phyloP scores from a whole-genome alignment of 768 basidiomycete species.

The Auricularia auricula-judae region DNA sequence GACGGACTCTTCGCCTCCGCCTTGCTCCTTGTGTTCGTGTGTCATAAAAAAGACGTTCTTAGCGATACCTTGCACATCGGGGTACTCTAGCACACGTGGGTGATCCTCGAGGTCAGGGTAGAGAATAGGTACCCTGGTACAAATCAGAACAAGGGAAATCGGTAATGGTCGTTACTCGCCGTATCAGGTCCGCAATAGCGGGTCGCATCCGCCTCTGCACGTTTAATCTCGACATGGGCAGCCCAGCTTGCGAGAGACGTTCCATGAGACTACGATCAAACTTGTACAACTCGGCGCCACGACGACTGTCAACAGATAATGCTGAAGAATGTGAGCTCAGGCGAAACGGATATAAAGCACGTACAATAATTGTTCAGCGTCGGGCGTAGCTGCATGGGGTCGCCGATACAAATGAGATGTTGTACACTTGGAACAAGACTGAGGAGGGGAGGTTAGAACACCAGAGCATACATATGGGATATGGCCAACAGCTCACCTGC shows the following conservation, averaged over 20 bases:
- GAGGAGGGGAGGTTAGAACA: background rate
- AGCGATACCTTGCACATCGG: slow-evolving; percentile 46
- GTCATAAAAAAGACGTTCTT: slow-evolving; percentile 60
- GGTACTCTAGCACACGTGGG: slow-evolving; percentile 36
- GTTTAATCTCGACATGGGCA: slow-evolving; percentile 59
- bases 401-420: slow-evolving; percentile 72
- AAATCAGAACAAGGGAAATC: background rate
- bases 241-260: slow-evolving; percentile 41
- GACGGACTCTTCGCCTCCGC: slow-evolving; percentile 45
- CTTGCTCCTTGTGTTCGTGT: slow-evolving; percentile 51
- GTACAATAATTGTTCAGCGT: slow-evolving; percentile 52
- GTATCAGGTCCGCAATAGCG: slow-evolving; percentile 47
- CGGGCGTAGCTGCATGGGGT: slow-evolving; percentile 65
- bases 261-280: slow-evolving; percentile 75
- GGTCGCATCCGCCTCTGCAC: slow-evolving; percentile 73
- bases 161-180: slow-evolving; percentile 23
- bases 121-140: slow-evolving; percentile 15
- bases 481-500: background rate
- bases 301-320: slow-evolving; percentile 56
- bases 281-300: slow-evolving; percentile 42
- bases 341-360: slow-evolving; percentile 8
- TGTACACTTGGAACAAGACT: slow-evolving; percentile 52
- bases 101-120: slow-evolving; percentile 55
- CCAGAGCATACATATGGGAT: too few species aligned
- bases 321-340: slow-evolving; percentile 25